phyloP scores from a whole-genome alignment of 1,139 yeast genomes.

The Debaryomyces fabryi region DNA sequence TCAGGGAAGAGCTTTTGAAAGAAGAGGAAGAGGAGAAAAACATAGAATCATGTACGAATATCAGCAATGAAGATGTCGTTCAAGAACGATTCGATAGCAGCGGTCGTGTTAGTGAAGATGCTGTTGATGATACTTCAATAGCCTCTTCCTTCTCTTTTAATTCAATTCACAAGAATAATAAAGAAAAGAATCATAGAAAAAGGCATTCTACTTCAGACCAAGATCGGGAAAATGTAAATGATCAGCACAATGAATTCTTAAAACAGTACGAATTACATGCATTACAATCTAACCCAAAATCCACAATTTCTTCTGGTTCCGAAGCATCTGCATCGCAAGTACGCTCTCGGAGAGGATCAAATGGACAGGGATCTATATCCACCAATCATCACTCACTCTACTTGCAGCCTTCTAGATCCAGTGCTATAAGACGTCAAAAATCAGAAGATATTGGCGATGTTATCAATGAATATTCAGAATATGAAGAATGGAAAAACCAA shows the following conservation, averaged over 20 bases:
- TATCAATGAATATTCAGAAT: constrained; percentile 62
- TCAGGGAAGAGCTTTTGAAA: constrained; percentile 34
- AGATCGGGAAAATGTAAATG: constrained; percentile 13
- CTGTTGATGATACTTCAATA: constrained; percentile 2
- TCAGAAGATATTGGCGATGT: constrained; percentile 60
- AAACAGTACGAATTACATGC: constrained; percentile 18
- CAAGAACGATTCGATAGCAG: background rate
- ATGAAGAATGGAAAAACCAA: constrained; percentile 34
- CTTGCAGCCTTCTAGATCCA: constrained; percentile 25
- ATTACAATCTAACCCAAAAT: constrained; percentile 13
- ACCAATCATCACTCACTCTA: constrained; percentile 16
- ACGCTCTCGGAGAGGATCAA: constrained; percentile 9
- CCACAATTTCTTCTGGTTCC: constrained; percentile 14
- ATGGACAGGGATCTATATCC: constrained; percentile 11
- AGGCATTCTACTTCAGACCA: background rate
- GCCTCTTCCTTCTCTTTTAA: constrained; percentile 5
- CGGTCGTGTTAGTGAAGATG: background rate
- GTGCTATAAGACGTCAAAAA: constrained; percentile 44
- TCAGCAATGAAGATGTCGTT: no score
- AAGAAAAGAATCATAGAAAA: background rate
- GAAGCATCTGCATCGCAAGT: constrained; percentile 11
- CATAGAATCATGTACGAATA: background rate
- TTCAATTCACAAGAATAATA: background rate
- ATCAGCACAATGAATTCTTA: constrained; percentile 25
- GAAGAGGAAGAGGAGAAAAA: constrained; percentile 10